Base-by-base conservation (phyloP, 805 yeast species). In the Candida sakaeoensis region DNA sequence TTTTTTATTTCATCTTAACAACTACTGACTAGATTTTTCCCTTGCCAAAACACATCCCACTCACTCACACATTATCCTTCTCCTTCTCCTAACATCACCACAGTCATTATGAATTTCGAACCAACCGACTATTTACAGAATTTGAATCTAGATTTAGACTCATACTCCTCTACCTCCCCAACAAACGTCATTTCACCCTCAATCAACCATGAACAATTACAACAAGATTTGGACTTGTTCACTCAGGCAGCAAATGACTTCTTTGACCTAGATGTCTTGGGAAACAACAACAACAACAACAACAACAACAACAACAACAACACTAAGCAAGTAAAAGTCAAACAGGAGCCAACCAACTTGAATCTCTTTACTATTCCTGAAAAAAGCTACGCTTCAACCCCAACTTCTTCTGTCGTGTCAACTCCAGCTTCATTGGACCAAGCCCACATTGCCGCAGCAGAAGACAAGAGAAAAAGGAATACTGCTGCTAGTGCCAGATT, bases 401-500 rank as follows among this genome's bases (percentile, higher is more conserved):
- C 16, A 12, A 25, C 41, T 21, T 3, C 22, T 13, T 22, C 21
- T 9, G 7, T 12, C 10, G 13, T 21, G 12, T 33, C 37, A 2
- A 36, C 33, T 2, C 26, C 32, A 14, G 18, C 19, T 21, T 26
- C 18, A 12, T 25, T n/a, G 5, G 32, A 28, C 10, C 14, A 13
- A 5, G 43, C 37, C 10, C 40, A 23, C 26, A 36, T 37, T 14
- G 39, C 43, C 4, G 67, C 74, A 16, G 80, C 77, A 43, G 74
- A 72, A 33, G 93, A 85, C 54, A 91, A 87, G 63, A 75, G 95
- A 46, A 78, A 84, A 48, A 75, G 95, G 52, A 90, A 89, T 63
- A 89, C 96, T 0, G 96, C 93, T 1, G 98, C 99, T 1, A 80
- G 91, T 15, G 97, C 97, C 3, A 72, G 98, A 44, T 91, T 91